Percentiles rank a stretch among this genome's conserved stretches.
These are phyloP conservation scores for Hypoxylon sp. DNA, from an alignment of 2,329 filamentous ascomycete genomes.

Conservation along the genomic window DNA sequence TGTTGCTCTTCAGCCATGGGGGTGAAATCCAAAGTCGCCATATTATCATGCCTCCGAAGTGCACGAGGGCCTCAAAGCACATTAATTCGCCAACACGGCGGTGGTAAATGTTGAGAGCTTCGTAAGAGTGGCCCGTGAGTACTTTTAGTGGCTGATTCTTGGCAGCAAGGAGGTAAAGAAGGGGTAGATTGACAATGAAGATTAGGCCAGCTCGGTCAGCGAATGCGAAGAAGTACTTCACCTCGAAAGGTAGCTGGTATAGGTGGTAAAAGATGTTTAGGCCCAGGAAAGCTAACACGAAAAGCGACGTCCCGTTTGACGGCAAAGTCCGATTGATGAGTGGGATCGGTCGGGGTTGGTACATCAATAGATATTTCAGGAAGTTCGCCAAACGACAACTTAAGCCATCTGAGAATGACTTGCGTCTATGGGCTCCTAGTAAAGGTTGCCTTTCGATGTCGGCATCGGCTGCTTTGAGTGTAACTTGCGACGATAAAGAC, in stretches of 20 bases:
- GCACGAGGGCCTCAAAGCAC: conserved; percentile 71
- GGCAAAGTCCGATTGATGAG: conserved; percentile 71
- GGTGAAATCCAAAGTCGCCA: conserved; percentile 69
- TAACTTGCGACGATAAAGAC: conserved; percentile 46
- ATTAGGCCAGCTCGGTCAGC: conserved; percentile 70
- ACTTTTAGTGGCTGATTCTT: conserved; percentile 75
- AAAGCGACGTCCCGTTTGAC: conserved; percentile 68
- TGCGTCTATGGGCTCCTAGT: conserved; percentile 39
- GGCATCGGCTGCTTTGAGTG: conserved; percentile 44
- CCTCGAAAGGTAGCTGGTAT: conserved; percentile 64
- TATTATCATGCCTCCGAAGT: conserved; percentile 67
- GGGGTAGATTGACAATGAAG: conserved; percentile 64
- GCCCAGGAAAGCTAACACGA: conserved; percentile 65
- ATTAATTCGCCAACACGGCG: conserved; percentile 73
- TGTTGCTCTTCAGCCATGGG: conserved; percentile 59
- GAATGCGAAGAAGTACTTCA: conserved; percentile 69
- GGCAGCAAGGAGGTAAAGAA: conserved; percentile 74
- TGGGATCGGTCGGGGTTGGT: conserved; percentile 71
- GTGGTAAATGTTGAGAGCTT: conserved; percentile 76
- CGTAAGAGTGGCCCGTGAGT: conserved; percentile 75
- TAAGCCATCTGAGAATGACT: background rate
- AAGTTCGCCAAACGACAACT: conserved; percentile 13
- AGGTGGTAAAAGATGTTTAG: conserved; percentile 72
- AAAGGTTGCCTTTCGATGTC: conserved; percentile 58
- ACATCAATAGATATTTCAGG: conserved; percentile 60